Evolutionary conservation across 1,139 yeast genomes (phyloP).

Genomic region (Martiniozyma asiatica): DNA sequence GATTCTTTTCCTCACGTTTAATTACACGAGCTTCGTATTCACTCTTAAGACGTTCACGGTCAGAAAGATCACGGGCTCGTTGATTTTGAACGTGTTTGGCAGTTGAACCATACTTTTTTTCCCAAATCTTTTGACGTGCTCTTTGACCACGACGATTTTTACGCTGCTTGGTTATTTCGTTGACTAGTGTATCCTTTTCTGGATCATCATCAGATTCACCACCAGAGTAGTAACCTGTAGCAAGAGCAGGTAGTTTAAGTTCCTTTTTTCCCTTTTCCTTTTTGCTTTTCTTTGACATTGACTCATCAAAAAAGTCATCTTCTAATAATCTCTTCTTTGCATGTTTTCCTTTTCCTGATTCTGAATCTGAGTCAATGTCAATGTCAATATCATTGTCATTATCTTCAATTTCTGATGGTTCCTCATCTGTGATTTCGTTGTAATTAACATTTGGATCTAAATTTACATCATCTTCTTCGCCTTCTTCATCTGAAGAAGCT

Average conservation of each 20-base stretch:
- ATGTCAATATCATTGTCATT: conserved; percentile 14
- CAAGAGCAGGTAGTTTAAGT: conserved; percentile 52
- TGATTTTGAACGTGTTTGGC: conserved; percentile 80
- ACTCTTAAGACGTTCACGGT: conserved; percentile 43
- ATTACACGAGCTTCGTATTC: conserved; percentile 68
- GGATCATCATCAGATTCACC: conserved; percentile 43
- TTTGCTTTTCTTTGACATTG: conserved; percentile 14
- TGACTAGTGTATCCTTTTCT: conserved; percentile 49
- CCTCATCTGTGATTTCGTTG: conserved; percentile 54
- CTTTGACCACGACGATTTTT: conserved; percentile 94
- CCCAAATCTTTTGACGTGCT: conserved; percentile 96
- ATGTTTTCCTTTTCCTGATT: conserved; percentile 9
- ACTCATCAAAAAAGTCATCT: conserved; percentile 32
- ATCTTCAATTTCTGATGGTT: conserved; percentile 32
- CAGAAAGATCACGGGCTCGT: conserved; percentile 37
- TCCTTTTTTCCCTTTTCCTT: conserved; percentile 19
- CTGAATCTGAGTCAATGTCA: conserved; percentile 15
- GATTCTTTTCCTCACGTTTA: conserved; percentile 47
- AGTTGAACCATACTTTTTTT: conserved; percentile 64
- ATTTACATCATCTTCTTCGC: conserved; percentile 20
- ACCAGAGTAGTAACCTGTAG: conserved; percentile 74
- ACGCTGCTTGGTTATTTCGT: conserved; percentile 39
- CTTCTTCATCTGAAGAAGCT: conserved; percentile 45
- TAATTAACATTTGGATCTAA: conserved; percentile 36
- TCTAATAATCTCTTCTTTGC: conserved; percentile 18